Evolutionary conservation across 73 alveolate species (phyloP).

Genomic region (Tetrahymena thermophila): DNA sequence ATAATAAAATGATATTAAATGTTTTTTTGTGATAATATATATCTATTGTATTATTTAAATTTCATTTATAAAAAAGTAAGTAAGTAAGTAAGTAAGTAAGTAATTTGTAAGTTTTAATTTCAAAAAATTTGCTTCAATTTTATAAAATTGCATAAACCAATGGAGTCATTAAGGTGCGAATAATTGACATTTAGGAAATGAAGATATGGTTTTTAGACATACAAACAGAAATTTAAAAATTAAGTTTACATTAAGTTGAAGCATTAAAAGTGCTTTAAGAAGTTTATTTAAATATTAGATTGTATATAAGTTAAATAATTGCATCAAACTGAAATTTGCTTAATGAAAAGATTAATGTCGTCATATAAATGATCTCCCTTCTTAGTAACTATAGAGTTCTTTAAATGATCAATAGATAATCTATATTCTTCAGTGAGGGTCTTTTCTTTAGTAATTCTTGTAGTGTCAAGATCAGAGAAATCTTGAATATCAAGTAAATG

Average conservation of each 20-base stretch:
- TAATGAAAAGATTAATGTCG: background rate
- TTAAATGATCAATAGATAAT: background rate
- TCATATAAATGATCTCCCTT: background rate
- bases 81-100: too few species aligned
- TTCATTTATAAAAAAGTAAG: too few species aligned
- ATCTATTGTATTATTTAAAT: too few species aligned
- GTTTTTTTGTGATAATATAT: too few species aligned
- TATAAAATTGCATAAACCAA: too few species aligned
- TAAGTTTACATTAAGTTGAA: background rate
- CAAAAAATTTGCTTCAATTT: too few species aligned
- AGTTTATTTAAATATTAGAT: background rate
- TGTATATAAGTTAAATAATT: background rate
- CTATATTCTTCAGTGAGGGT: background rate
- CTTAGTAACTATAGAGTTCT: background rate
- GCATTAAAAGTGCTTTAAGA: background rate
- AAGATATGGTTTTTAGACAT: background rate
- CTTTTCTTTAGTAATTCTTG: background rate
- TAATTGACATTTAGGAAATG: background rate
- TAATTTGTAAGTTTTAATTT: too few species aligned
- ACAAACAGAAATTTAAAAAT: background rate
- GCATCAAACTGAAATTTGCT: background rate
- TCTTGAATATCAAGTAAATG: background rate
- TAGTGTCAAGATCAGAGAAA: background rate
- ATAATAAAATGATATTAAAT: too few species aligned
- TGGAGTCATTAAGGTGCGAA: too few species aligned